Base-by-base conservation (phyloP, 768 basidiomycete genomes). In the Boletellus ananiceps region DNA sequence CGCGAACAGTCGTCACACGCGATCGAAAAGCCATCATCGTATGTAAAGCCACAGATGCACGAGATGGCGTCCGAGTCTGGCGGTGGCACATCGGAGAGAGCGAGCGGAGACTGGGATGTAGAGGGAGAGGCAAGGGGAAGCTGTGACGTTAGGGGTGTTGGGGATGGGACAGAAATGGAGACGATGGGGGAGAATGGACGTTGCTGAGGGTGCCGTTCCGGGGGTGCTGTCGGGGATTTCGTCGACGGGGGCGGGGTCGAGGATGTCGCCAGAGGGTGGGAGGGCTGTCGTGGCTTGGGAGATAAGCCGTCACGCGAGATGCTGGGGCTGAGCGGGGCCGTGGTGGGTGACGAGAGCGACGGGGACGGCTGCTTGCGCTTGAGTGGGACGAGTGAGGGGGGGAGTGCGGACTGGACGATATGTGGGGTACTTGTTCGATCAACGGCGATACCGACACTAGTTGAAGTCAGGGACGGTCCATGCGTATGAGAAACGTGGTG, bases 11-110 rank as follows among this genome's bases (percentile, higher is more conserved):
- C 64, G 65, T 93, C 92, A 69, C 92, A 94, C 9, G 85, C 87
- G 54, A 93, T 88, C 9, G 83, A 85, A 65, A 86, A 88, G 18
- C 90, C 90, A 64, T 91, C 89, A 67, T 91, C 91, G 60, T 81
- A 75, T 40, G 74, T 69, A 52, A 79, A 78, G 6, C 81, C 82
- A 65, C 90, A 93, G 51, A 90, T 86, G 64, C 91, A 93, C 40
- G 74, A 72, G 46, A 84, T 81, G 42, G 71, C 70, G 40, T 83
- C 80, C 11, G 74, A 67, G 52, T 60, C 68, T 25, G 68, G 52
- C 32, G 66, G 62, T 39, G 57, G 62, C n/a, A 27, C 46, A 13
- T 58, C 56, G 0, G 57, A 40, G 9, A 52, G 53, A 1, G 57
- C 13, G 32, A 45, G 55, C 4, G 60, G 59, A 7, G 54, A 55